Conservation (phyloP, 371 early-diverging fungal species). For the Zychaea mexicana region DNA sequence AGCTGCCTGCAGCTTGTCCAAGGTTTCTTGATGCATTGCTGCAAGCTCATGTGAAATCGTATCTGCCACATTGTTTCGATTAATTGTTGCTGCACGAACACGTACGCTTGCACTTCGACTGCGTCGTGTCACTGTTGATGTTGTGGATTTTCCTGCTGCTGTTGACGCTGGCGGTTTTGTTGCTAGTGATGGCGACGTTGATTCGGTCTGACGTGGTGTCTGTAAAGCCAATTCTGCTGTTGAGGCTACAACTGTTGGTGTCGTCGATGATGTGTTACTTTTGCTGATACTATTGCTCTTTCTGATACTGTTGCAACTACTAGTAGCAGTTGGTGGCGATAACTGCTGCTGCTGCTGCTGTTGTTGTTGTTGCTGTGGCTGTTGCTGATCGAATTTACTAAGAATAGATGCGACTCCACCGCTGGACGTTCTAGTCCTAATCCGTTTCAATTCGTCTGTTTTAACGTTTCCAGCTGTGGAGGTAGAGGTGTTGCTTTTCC, state of each 20-base stretch:
- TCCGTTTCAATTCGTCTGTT: background rate
- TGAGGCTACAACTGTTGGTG: no score
- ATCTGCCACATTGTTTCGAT: conserved; percentile 3
- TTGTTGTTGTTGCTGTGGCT: background rate
- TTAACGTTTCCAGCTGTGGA: background rate
- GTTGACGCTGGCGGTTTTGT: background rate
- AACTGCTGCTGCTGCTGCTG: background rate
- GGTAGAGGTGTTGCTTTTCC: background rate
- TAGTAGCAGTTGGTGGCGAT: background rate
- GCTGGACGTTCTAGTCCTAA: conserved; percentile 3
- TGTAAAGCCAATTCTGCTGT: no score
- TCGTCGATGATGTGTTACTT: no score
- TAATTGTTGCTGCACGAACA: background rate
- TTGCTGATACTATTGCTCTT: background rate
- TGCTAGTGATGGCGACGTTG: background rate
- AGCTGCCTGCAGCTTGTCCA: conserved; percentile 3
- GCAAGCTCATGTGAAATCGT: conserved; percentile 1
- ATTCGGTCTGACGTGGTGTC: no score
- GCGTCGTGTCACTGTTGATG: background rate
- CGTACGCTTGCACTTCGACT: conserved; percentile 1
- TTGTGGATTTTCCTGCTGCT: background rate
- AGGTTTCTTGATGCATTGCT: background rate
- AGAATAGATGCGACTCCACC: conserved; percentile 27
- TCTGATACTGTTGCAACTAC: background rate
- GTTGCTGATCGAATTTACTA: conserved; percentile 24